phyloP scores from a whole-genome alignment of 2,329 filamentous ascomycete species.

The Cadophora luteo-olivacea region DNA sequence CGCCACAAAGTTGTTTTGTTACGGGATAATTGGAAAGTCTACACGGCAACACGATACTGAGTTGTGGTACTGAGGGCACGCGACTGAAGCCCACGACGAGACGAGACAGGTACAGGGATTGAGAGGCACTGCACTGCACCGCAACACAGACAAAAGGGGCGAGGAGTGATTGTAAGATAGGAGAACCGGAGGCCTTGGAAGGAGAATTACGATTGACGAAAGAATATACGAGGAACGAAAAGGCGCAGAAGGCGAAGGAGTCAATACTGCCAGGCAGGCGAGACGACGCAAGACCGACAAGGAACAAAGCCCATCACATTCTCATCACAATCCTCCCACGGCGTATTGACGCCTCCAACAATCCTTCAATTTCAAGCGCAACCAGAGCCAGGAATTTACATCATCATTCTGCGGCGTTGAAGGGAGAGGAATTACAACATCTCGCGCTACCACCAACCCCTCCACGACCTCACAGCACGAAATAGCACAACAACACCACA shows the following conservation, averaged over 20 bases:
- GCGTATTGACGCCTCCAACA: not conserved
- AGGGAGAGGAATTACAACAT: not conserved
- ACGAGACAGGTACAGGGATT: constrained; percentile 4
- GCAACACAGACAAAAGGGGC: constrained; percentile 1
- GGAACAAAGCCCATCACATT: constrained; percentile 16
- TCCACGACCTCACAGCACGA: not conserved
- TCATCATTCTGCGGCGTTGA: not conserved
- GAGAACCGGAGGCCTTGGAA: not conserved
- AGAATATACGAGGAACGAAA: not conserved
- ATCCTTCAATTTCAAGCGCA: not conserved
- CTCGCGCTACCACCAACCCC: not conserved
- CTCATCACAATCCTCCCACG: constrained; percentile 10
- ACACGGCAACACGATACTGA: not conserved
- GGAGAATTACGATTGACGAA: not conserved
- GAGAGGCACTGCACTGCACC: not conserved
- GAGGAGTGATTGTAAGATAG: not conserved
- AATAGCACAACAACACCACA: not conserved
- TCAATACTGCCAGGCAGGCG: constrained; percentile 4
- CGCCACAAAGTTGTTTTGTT: not conserved
- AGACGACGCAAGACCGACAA: constrained; percentile 2
- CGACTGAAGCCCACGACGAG: not conserved
- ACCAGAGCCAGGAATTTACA: not conserved
- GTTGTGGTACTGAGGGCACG: not conserved
- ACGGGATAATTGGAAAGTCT: not conserved
- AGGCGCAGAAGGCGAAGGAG: constrained; percentile 15